Base-by-base conservation (phyloP, 2,329 filamentous ascomycete species). In the Didymella arachidicola region DNA sequence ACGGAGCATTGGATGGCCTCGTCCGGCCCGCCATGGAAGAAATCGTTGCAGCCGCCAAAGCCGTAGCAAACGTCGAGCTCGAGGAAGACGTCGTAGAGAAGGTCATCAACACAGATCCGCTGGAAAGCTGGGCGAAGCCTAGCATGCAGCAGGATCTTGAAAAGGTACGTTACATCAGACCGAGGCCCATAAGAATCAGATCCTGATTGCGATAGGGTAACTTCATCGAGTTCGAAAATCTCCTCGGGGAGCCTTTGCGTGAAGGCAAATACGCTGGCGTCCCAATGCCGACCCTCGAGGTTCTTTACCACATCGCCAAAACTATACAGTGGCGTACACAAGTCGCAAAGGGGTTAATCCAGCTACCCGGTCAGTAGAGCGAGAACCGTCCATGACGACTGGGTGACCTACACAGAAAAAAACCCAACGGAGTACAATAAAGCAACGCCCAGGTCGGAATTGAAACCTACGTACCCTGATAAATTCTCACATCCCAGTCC, bases 221-320 rank as follows among this genome's bases (percentile, higher is more conserved):
- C 64, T 83, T 79, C 51, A 82, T 84, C 58, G 85, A 87, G 69
- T 79, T 81, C 46, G 84, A 87, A 67, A 84, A 82, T 60, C 79
- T 87, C 34, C 70, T 86, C 3, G 84, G 84, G 1, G 84, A 86
- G 73, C 83, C 84, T n/a, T 59, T 87, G 44, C 73, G 81, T 2
- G 84, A 83, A 63, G 85, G 80, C 0, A 79, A 79, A 61, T 69
- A 68, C 30, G 70, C 76, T 0, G 83, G 83, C 1, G 82, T 87
- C 2, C 57, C 74, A 1, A 82, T 81, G 73, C 83, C 84, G 0
- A 83, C 79, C 16, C 69, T 86, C 30, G 72, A 75, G 54, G 77
- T 80, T 7, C 62, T 86, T 1, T 86, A 85, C 65, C 75, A 77
- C 2, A 66, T 85, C 29, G 73, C 82, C 10, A 79, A 79, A 64